These are phyloP conservation scores for Lactifluus hygrophoroides DNA, from an alignment of 768 basidiomycete species.

Conservation along the genomic window DNA sequence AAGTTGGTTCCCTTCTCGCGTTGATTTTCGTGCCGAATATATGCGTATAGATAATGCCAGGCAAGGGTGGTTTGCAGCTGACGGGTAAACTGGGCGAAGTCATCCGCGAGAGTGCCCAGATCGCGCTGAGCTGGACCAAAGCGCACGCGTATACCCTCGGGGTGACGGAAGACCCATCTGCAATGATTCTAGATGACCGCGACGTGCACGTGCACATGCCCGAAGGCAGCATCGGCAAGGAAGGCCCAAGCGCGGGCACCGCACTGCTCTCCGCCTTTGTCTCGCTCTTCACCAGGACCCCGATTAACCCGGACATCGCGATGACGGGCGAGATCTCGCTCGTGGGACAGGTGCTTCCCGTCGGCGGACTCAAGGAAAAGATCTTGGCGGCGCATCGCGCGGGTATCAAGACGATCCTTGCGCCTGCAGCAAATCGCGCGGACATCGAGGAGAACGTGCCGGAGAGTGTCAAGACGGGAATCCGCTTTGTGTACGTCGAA, in stretches of 20 bases:
- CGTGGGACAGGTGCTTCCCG: slow-evolving; percentile 91
- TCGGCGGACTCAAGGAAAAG: slow-evolving; percentile 94
- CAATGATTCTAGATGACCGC: slow-evolving; percentile 74
- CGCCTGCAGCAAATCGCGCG: slow-evolving; percentile 79
- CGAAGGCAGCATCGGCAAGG: slow-evolving; percentile 87
- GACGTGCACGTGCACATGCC: slow-evolving; percentile 98
- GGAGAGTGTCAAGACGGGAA: slow-evolving; percentile 89
- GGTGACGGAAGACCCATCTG: slow-evolving; percentile 61
- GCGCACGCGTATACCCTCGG: slow-evolving; percentile 83
- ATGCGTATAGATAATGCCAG: slow-evolving; percentile 75
- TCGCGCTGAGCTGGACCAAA: slow-evolving; percentile 90
- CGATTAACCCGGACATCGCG: slow-evolving; percentile 81
- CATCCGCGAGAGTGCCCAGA: slow-evolving; percentile 93
- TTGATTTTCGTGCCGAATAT: background rate
- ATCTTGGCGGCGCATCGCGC: slow-evolving; percentile 95
- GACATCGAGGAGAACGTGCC: slow-evolving; percentile 99
- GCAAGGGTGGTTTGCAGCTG: slow-evolving; percentile 83
- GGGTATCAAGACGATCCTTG: slow-evolving; percentile 87
- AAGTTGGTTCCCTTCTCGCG: slow-evolving; percentile 25
- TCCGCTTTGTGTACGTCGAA: slow-evolving; percentile 92
- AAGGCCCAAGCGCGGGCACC: slow-evolving; percentile 94
- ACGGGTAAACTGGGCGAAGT: slow-evolving; percentile 98
- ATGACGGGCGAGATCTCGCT: slow-evolving; percentile 99
- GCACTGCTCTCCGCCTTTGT: slow-evolving; percentile 90
- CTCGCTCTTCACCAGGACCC: slow-evolving; percentile 79